Conservation (phyloP, 768 basidiomycete species). For the Phlebiopsis flavidoalba region DNA sequence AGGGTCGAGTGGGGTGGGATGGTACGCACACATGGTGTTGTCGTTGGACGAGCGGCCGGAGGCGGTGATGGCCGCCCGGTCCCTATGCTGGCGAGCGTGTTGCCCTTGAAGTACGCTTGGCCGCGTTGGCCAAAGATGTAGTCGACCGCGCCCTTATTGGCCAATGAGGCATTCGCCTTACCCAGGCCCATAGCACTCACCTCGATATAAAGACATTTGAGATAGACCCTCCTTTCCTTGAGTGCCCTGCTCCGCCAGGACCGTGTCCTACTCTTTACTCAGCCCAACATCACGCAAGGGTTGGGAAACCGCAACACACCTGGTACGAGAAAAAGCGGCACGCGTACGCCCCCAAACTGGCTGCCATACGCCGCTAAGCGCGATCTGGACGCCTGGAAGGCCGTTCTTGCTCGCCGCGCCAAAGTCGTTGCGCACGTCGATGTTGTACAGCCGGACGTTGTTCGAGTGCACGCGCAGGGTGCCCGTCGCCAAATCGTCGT, state of each 20-base stretch:
- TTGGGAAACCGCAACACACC: not conserved
- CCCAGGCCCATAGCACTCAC: not conserved
- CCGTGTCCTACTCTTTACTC: not conserved
- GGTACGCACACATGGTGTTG: not conserved
- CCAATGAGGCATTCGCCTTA: no score
- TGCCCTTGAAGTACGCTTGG: not conserved
- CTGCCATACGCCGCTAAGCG: not conserved
- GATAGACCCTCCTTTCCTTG: not conserved
- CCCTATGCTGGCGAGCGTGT: slow-evolving; percentile 1
- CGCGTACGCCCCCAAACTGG: not conserved
- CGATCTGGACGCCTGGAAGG: not conserved
- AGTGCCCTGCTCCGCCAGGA: not conserved
- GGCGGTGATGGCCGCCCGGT: not conserved
- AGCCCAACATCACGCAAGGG: not conserved
- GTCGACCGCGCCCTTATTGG: not conserved
- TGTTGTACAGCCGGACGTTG: not conserved
- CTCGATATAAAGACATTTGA: slow-evolving; percentile 6
- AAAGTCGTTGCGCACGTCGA: slow-evolving; percentile 3
- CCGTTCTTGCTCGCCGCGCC: not conserved
- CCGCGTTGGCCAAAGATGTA: not conserved
- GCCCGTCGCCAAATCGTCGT: not conserved
- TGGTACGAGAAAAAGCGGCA: slow-evolving; percentile 3
- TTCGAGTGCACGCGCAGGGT: not conserved
- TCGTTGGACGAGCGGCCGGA: not conserved
- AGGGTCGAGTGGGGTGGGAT: not conserved